A percentile compares a stretch with the other conserved stretches of the same genome.
Evolutionary conservation across 441 rosid genomes (phyloP).

Genomic region (Geranium incanum): DNA sequence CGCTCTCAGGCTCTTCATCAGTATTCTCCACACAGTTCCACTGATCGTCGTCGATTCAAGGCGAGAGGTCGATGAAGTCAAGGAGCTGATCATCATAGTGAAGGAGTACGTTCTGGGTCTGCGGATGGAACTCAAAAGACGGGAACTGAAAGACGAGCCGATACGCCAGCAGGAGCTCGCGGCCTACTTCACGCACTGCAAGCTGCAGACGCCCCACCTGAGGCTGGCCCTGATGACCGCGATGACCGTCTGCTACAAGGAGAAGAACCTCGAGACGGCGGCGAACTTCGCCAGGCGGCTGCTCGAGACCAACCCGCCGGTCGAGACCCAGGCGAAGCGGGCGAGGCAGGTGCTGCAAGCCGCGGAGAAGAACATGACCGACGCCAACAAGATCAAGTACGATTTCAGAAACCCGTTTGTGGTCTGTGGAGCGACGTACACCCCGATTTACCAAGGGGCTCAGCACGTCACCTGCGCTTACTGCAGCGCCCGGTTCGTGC

Average conservation of each 20-base stretch:
- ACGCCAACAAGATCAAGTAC: constrained; percentile 52
- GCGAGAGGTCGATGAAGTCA: constrained; percentile 85
- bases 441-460: constrained; percentile 79
- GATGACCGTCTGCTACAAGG: constrained; percentile 59
- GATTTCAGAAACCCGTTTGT: constrained; percentile 85
- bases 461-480: constrained; percentile 72
- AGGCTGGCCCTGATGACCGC: constrained; percentile 67
- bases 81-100: constrained; percentile 57
- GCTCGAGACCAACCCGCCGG: constrained; percentile 57
- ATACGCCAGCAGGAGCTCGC: constrained; percentile 78
- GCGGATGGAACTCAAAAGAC: constrained; percentile 67
- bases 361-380: constrained; percentile 67
- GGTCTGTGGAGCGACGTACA: constrained; percentile 72
- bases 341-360: constrained; percentile 74
- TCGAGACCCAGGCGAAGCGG: constrained; percentile 54
- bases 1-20: constrained; percentile 52
- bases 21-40: constrained; percentile 78
- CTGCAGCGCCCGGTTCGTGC: constrained; percentile 69
- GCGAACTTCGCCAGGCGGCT: constrained; percentile 68
- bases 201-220: constrained; percentile 62
- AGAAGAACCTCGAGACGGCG: constrained; percentile 63
- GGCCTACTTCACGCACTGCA: constrained; percentile 82
- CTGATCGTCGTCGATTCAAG: constrained; percentile 74
- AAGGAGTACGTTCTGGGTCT: constrained; percentile 78
- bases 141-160: constrained; percentile 53